A percentile compares a stretch with the other conserved stretches of the same genome.
phyloP scores from a whole-genome alignment of 306 rosid genomes.

The Lathyrus oleraceus region DNA sequence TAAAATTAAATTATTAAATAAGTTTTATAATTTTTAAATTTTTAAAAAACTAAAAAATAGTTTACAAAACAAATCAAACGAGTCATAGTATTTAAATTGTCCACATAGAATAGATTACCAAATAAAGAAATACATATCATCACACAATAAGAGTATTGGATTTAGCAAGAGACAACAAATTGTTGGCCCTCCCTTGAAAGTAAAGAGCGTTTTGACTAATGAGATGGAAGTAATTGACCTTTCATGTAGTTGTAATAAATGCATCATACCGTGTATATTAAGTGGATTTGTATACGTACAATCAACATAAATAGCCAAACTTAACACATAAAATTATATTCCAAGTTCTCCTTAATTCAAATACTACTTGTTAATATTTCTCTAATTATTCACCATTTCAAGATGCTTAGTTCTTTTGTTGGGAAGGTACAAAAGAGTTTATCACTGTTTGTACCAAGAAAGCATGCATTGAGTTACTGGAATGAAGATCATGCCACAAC shows the following conservation, averaged over 20 bases:
- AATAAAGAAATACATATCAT: background rate
- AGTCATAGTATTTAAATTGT: too few relatives aligned
- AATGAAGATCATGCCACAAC: conserved; percentile 8
- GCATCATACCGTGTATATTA: background rate
- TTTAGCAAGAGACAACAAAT: background rate
- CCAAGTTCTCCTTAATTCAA: background rate
- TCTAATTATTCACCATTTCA: background rate
- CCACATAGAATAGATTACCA: too few relatives aligned
- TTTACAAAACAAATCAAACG: too few relatives aligned
- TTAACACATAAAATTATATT: background rate
- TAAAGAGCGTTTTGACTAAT: background rate
- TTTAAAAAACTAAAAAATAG: too few relatives aligned
- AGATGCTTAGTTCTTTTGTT: conserved; percentile 29
- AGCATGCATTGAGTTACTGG: conserved; percentile 18
- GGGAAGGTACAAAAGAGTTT: conserved; percentile 47
- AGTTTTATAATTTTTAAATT: too few relatives aligned
- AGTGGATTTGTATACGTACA: background rate
- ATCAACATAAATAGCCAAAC: background rate
- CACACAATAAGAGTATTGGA: background rate
- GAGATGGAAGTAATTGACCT: conserved; percentile 15
- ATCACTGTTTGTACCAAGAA: conserved; percentile 36
- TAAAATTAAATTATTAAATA: too few relatives aligned
- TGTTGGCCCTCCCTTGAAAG: conserved; percentile 26
- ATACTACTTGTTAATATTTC: background rate
- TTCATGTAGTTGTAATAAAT: conserved; percentile 11